A percentile compares a stretch with the other conserved stretches of the same genome.
Evolutionary conservation across 1,284 basidiomycete species (phyloP).

Genomic region (Boletellus sp.): DNA sequence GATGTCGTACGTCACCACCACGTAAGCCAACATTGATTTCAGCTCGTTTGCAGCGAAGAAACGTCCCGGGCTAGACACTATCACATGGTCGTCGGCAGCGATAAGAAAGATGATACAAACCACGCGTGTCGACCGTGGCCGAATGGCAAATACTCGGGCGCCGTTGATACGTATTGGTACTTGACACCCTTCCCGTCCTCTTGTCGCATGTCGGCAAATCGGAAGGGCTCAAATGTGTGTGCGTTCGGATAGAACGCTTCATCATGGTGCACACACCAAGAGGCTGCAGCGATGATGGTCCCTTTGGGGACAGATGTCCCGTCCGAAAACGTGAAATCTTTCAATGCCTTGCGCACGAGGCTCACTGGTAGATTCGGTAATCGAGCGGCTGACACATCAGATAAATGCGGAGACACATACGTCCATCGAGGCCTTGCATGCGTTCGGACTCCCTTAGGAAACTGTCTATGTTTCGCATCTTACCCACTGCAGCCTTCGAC

Average conservation of each 20-base stretch:
- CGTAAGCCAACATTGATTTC: not conserved
- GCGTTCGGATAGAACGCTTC: not conserved
- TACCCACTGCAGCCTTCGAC: slow-evolving; percentile 38
- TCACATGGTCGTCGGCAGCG: no score
- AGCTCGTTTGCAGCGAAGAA: not conserved
- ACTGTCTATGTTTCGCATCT: slow-evolving; percentile 38
- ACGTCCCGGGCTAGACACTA: not conserved
- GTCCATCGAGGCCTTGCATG: slow-evolving; percentile 19
- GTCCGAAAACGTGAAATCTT: slow-evolving; percentile 30
- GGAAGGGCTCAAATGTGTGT: not conserved
- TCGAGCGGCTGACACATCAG: not conserved
- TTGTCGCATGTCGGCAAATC: not conserved
- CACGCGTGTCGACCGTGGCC: not conserved
- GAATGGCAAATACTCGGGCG: not conserved
- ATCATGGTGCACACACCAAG: not conserved
- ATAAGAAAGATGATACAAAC: not conserved
- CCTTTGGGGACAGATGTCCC: not conserved
- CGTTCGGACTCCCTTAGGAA: slow-evolving; percentile 43
- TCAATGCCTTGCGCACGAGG: slow-evolving; percentile 33
- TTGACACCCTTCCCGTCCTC: not conserved
- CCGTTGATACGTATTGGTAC: not conserved
- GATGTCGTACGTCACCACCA: not conserved
- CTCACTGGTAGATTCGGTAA: slow-evolving; percentile 20
- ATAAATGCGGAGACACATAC: not conserved
- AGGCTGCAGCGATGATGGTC: not conserved